A percentile compares a stretch with the other conserved stretches of the same genome.
phyloP scores from a whole-genome alignment of 2,329 filamentous ascomycete genomes.

The Aspergillus awamori region DNA sequence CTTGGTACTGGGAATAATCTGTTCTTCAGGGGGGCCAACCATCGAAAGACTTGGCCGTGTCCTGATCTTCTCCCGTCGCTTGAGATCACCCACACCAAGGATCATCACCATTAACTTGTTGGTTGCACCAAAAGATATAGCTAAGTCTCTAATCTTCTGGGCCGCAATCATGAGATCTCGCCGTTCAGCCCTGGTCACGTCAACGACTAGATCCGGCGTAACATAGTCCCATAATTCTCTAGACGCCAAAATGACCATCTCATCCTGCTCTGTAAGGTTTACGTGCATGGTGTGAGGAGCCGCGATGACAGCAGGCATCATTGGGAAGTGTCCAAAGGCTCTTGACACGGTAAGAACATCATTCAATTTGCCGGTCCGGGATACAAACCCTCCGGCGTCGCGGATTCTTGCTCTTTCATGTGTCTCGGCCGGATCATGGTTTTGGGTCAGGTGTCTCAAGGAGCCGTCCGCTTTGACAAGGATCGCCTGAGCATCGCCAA shows the following conservation, averaged over 20 bases:
- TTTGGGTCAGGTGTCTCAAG: conserved; percentile 80
- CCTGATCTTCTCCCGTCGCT: conserved; percentile 77
- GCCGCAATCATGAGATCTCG: conserved; percentile 91
- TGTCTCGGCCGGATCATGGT: conserved; percentile 89
- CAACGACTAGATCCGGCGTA: conserved; percentile 84
- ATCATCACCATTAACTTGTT: conserved; percentile 99
- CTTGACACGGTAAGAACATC: conserved; percentile 88
- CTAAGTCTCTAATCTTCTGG: conserved; percentile 90
- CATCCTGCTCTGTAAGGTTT: conserved; percentile 82
- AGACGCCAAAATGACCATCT: conserved; percentile 89
- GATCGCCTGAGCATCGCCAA: conserved; percentile 94
- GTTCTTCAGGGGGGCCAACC: conserved; percentile 70
- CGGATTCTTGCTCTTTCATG: conserved; percentile 84
- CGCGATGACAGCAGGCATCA: conserved; percentile 91
- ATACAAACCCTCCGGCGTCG: conserved; percentile 93
- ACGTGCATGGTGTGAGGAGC: conserved; percentile 80
- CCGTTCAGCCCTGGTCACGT: conserved; percentile 84
- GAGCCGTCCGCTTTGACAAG: conserved; percentile 86
- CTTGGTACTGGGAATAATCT: conserved; percentile 64
- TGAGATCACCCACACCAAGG: conserved; percentile 87
- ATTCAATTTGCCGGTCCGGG: conserved; percentile 89
- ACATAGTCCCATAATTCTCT: conserved; percentile 95
- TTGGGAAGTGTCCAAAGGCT: conserved; percentile 90
- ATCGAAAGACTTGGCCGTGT: conserved; percentile 81
- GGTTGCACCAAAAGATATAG: conserved; percentile 91